Evolutionary conservation across 805 yeast genomes (phyloP).

Genomic region (Ogataea pini): DNA sequence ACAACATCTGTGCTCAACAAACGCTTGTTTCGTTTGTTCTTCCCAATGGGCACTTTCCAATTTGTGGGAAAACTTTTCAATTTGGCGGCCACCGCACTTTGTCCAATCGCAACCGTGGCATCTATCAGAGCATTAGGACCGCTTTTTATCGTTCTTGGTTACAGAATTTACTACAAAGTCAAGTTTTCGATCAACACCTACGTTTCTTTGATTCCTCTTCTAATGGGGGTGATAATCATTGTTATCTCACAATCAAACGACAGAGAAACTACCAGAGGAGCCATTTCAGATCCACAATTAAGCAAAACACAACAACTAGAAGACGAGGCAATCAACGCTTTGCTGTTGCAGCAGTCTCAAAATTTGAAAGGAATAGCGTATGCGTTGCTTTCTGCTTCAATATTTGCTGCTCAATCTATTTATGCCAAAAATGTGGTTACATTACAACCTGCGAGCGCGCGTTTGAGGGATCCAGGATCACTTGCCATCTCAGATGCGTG

Average conservation of each 20-base stretch:
- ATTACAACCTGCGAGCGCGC: conserved; percentile 25
- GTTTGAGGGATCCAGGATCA: conserved; percentile 17
- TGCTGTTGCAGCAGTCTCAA: conserved; percentile 14
- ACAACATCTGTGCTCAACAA: conserved; percentile 32
- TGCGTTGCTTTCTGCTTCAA: conserved; percentile 66
- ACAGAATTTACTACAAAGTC: conserved; percentile 52
- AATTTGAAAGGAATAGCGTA: conserved; percentile 63
- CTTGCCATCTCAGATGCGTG: conserved; percentile 14
- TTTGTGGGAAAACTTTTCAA: conserved; percentile 64
- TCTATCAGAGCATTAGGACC: conserved; percentile 72
- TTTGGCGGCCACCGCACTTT: conserved; percentile 62
- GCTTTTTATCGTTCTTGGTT: conserved; percentile 56
- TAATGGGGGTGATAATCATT: conserved; percentile 53
- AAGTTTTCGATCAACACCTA: conserved; percentile 51
- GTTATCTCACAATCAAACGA: conserved; percentile 37
- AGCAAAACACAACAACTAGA: conserved; percentile 11
- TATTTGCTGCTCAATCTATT: conserved; percentile 84
- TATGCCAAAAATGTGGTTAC: conserved; percentile 83
- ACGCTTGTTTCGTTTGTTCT: conserved; percentile 47
- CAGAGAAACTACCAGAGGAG: conserved; percentile 15
- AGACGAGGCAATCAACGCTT: conserved; percentile 6
- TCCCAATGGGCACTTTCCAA: conserved; percentile 68
- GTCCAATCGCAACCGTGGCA: conserved; percentile 69
- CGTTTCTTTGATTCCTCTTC: conserved; percentile 51
- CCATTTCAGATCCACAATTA: conserved; percentile 18